Evolutionary conservation across 2,329 filamentous ascomycete species (phyloP).

Genomic region (Sphaerulina musiva): DNA sequence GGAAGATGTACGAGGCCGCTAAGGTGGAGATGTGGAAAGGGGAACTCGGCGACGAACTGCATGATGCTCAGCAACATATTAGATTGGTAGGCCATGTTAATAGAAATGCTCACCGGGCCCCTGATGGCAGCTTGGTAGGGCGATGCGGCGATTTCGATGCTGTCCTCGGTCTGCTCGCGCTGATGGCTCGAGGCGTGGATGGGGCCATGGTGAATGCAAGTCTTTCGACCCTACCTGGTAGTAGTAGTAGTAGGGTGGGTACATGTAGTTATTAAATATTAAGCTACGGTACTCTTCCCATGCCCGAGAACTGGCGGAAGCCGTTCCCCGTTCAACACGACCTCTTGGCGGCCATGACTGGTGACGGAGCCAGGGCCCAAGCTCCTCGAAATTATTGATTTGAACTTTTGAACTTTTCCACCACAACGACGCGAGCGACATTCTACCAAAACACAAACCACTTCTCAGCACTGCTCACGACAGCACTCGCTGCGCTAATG

Average conservation of each 20-base stretch:
- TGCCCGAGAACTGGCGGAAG: too few relatives aligned
- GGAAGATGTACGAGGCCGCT: constrained; percentile 72
- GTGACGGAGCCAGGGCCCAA: background rate
- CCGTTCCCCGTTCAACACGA: too few relatives aligned
- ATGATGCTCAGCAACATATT: constrained; percentile 1
- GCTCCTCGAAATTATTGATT: background rate
- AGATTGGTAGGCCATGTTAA: background rate
- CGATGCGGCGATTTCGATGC: constrained; percentile 19
- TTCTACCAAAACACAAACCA: background rate
- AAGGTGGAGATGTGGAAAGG: constrained; percentile 50
- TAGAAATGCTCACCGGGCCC: constrained; percentile 10
- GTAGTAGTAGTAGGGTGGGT: too few relatives aligned
- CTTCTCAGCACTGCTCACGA: background rate
- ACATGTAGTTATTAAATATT: too few relatives aligned
- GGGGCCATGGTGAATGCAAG: constrained; percentile 4
- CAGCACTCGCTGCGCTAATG: background rate
- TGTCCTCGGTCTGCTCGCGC: constrained; percentile 2
- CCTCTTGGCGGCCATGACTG: background rate
- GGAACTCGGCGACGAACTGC: constrained; percentile 4
- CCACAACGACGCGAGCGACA: background rate
- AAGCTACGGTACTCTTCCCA: too few relatives aligned
- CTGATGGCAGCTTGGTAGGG: constrained; percentile 20
- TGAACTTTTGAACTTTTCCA: background rate
- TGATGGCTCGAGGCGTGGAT: background rate
- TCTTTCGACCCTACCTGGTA: too few relatives aligned